Conservation (phyloP, 208 protist species). For the Leishmania turanica region DNA sequence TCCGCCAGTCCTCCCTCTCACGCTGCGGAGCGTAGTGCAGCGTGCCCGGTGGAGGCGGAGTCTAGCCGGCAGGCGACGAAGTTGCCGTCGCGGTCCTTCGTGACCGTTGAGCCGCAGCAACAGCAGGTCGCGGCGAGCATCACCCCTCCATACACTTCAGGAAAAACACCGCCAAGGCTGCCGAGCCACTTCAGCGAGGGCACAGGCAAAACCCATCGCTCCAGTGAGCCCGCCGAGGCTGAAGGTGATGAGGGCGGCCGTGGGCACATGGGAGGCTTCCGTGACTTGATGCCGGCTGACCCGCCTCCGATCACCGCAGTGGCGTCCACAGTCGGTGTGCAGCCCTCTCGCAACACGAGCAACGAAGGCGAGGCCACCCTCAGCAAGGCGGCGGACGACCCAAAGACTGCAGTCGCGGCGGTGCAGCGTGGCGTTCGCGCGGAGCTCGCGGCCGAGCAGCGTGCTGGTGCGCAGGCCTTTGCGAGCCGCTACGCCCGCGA, state of each 20-base stretch:
- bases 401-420: background rate
- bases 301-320: background rate
- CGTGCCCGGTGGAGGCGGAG: background rate
- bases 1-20: background rate
- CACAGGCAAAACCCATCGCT: background rate
- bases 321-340: background rate
- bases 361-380: background rate
- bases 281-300: background rate
- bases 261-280: background rate
- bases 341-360: background rate
- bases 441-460: constrained; percentile 15
- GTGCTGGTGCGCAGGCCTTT: background rate
- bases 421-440: constrained; percentile 13
- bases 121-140: too few relatives aligned
- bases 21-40: background rate
- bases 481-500: constrained; percentile 15
- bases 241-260: background rate
- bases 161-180: background rate
- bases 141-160: too few relatives aligned
- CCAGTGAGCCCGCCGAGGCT: background rate
- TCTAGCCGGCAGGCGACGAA: background rate
- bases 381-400: background rate
- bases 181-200: background rate
- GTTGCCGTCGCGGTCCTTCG: background rate
- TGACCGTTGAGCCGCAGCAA: background rate